Base-by-base conservation (phyloP, 1,139 yeast genomes). In the Geotrichum bryndzae region DNA sequence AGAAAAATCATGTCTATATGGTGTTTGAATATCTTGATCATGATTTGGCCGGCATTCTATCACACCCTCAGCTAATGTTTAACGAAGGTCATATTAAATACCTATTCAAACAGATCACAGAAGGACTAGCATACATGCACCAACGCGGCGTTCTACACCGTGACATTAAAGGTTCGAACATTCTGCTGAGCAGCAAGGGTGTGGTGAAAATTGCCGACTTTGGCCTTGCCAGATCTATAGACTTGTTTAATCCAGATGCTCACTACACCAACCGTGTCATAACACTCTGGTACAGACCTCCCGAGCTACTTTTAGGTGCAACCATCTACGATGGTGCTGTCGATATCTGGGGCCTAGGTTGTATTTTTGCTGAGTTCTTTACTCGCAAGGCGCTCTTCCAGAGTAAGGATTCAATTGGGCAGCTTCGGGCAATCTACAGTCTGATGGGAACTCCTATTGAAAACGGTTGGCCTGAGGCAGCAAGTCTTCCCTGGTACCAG, bases 261-360 rank as follows among this genome's bases (percentile, higher is more conserved):
- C 76, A 75, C 53, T 94, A 92, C 74, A 92, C 99, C 1, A 94
- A 94, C 72, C 79, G 99, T 61, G 99, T 94, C 53, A 94, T 94
- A 55, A 94, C 99, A 0, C 79, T 94, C 53, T 94, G 99, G 99
- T 94, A 94, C 74, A 81, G 99, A 64, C 99, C 99, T 0, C 99
- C 99, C 0, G 99, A 94, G 74, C 80, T 94, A 53, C 77, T 94
- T 53, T 74, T 94, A 61, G 99, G 99, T 1, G 86, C 96, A 0
- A 92, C 98, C 0, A 86, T 86, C 64, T 94, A 94, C 74, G 95
- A 95, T 0, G 78, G 92, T 54, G 96, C 90, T 68, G 95, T 94
- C 13, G 99, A 94, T 73, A 86, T 91, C 66, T 94, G 99, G 99
- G 97, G 99, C 0, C 87, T 91, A 66, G 99, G 99, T 1, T 94